These are phyloP conservation scores for Podospora didyma DNA, from an alignment of 495 filamentous ascomycete genomes.

Conservation along the genomic window DNA sequence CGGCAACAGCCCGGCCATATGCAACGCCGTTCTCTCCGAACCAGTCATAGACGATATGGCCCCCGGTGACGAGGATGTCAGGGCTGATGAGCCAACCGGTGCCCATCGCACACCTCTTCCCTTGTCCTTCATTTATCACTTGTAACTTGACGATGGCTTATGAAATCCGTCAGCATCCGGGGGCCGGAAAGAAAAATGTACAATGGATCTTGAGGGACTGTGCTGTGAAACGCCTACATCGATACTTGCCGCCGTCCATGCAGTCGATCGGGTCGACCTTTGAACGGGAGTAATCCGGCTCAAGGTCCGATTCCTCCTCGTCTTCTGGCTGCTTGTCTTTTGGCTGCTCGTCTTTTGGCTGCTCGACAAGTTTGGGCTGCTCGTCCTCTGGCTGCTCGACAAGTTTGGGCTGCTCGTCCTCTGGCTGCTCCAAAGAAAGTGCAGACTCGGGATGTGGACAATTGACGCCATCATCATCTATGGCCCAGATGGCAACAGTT, in stretches of 20 bases:
- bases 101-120: constrained; percentile 26
- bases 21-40: constrained; percentile 14
- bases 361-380: no score
- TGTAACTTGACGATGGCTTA: constrained; percentile 39
- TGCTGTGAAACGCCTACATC: constrained; percentile 29
- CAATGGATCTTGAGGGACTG: no score
- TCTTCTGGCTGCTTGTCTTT: no score
- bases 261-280: constrained; percentile 25
- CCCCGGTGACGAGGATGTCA: constrained; percentile 36
- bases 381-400: no score
- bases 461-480: no score
- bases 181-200: no score
- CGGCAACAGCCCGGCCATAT: constrained; percentile 22
- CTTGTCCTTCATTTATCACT: constrained; percentile 31
- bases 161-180: no score
- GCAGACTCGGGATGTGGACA: no score
- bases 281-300: constrained; percentile 25
- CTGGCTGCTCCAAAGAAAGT: no score
- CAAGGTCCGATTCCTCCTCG: constrained; percentile 22
- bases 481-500: no score
- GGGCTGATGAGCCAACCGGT: constrained; percentile 36
- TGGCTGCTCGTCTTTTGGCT: no score
- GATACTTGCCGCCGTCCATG: constrained; percentile 32
- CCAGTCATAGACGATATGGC: constrained; percentile 39
- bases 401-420: no score